These are phyloP conservation scores for Oldenlandia corymbosa DNA, from an alignment of 257 asterid genomes.

Conservation along the genomic window DNA sequence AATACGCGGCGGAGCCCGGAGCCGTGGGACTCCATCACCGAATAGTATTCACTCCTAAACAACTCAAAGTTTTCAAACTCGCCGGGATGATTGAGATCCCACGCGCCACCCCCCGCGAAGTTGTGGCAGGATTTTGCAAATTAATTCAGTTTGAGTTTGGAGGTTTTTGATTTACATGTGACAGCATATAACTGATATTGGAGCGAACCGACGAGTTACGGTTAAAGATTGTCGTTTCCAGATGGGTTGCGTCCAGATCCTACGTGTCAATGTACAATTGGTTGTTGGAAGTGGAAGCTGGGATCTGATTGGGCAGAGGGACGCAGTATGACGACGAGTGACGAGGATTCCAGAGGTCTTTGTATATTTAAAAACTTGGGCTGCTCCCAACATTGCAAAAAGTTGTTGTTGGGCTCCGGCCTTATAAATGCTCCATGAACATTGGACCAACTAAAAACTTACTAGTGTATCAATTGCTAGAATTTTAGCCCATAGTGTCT, in stretches of 20 bases:
- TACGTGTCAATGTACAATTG: slow-evolving; percentile 47
- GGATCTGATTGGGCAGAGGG: slow-evolving; percentile 47
- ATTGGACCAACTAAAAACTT: no score
- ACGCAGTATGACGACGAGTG: slow-evolving; percentile 25
- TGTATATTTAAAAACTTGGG: no score
- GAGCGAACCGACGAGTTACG: slow-evolving; percentile 12
- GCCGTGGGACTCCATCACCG: slow-evolving; percentile 59
- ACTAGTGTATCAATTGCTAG: no score
- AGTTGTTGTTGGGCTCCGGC: no score
- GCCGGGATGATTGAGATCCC: slow-evolving; percentile 43
- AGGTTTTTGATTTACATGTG: background rate
- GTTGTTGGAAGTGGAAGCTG: slow-evolving; percentile 15
- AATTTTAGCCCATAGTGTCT: no score
- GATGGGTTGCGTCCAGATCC: slow-evolving; percentile 23
- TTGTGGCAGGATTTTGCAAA: no score
- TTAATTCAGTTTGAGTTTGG: no score
- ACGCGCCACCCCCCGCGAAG: no score
- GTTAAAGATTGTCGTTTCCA: slow-evolving; percentile 7
- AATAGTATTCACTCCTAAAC: background rate
- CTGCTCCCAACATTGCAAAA: no score
- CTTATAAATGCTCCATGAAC: no score
- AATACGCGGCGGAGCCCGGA: slow-evolving; percentile 78
- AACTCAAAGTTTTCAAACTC: background rate
- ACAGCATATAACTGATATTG: background rate
- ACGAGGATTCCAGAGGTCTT: background rate